Evolutionary conservation across 768 basidiomycete species (phyloP).

Genomic region (Amanita rimosa): DNA sequence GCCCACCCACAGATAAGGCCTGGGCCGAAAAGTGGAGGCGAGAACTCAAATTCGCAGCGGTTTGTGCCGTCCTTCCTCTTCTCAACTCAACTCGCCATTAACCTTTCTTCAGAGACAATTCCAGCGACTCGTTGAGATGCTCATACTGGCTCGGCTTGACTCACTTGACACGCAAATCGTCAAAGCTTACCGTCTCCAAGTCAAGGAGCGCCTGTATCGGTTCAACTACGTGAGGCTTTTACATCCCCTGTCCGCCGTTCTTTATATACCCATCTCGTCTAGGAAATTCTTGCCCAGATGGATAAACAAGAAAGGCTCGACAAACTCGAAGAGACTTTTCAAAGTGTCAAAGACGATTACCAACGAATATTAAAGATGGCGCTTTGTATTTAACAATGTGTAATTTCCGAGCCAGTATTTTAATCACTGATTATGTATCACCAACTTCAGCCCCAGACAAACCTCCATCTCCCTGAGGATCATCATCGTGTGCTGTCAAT

Average conservation of each 20-base stretch:
- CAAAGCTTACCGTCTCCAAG: constrained; percentile 74
- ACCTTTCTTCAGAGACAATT: constrained; percentile 69
- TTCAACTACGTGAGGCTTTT: constrained; percentile 78
- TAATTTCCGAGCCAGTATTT: no score
- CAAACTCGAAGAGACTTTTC: constrained; percentile 90
- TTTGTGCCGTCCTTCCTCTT: constrained; percentile 22
- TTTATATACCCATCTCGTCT: constrained; percentile 3
- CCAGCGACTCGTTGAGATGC: constrained; percentile 84
- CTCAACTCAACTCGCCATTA: not conserved
- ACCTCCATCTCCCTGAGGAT: constrained; percentile 27
- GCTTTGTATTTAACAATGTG: not conserved
- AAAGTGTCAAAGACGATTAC: constrained; percentile 79
- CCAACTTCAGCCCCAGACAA: constrained; percentile 17
- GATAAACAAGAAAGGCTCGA: constrained; percentile 80
- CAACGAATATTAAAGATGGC: constrained; percentile 45
- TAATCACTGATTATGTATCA: constrained; percentile 7
- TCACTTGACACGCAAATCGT: constrained; percentile 39
- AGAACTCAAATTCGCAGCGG: constrained; percentile 84
- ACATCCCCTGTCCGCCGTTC: not conserved
- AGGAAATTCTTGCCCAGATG: constrained; percentile 85
- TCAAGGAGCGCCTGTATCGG: constrained; percentile 89
- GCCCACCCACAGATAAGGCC: constrained; percentile 63
- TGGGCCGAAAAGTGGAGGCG: constrained; percentile 77
- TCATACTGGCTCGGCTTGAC: constrained; percentile 65
- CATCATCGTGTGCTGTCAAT: constrained; percentile 20